Base-by-base conservation (phyloP, 192 early-diverging fungal species). In the Jimgerdemannia flammicorona region DNA sequence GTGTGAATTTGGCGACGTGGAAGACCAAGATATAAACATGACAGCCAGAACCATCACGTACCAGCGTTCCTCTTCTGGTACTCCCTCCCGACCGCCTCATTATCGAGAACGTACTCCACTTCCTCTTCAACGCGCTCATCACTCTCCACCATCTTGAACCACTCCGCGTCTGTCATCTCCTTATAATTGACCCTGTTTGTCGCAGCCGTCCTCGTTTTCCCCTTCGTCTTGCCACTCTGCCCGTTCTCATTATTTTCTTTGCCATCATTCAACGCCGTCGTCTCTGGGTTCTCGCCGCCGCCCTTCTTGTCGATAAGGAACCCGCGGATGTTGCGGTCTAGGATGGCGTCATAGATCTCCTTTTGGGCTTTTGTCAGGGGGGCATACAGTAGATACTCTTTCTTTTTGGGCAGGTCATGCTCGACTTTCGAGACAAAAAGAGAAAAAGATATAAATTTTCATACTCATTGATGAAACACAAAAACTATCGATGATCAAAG, bases 401-500 rank as follows among this genome's bases (percentile, higher is more conserved):
- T 91, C 83, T 99, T 99, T 75, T 91, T 93, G 18, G 98, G 98
- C 74, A 99, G 75, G 19, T 87, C 83, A 66, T 93, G 87, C 71
- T 97, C 97, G 3, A 98, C 96, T 91, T 87, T 40, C n/a, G 44
- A 69, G 39, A 72, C 29, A 43, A 76, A 41, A 65, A 17, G 44
- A 3, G 20, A 76, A 41, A 43, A 71, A 54, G 43, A 77, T 20
- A 10, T 3, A 20, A 44, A 68, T 74, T 29, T n/a, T 29, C 29
- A 29, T 0, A 71, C 4, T 19, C 54, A 71, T 71, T n/a, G 20
- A 71, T 4, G 44, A 19, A 41, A 43, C 11, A 41, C 14, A 43
- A 2, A n/a, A 6, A 14, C 19, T 43, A 71, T 74, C 17, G 68
- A 43, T 18, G 4, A 20, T 18, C 29, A 29, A 29, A 29, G 29